Base-by-base conservation (phyloP, 2,329 filamentous ascomycete species). In the Westerdykella sp. region DNA sequence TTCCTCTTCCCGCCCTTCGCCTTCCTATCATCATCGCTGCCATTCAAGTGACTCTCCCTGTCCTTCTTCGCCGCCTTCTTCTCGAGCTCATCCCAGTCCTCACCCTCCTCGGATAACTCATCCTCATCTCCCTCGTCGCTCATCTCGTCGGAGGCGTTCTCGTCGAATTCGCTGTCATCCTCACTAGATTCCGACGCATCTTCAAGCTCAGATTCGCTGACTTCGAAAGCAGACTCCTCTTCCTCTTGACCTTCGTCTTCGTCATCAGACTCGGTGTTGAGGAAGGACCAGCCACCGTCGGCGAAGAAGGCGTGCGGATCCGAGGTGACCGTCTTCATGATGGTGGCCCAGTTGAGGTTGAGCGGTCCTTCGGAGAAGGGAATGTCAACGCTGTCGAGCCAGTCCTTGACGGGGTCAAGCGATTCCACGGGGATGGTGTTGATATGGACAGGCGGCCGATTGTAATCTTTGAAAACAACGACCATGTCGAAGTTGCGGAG, bases 401-500 rank as follows among this genome's bases (percentile, higher is more conserved):
- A 98, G 62, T 98, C 94, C 69, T 97, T 97, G 54, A 98, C 91
- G 42, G 87, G 84, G 55, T 98, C 93, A 3, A 98, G 77, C 2
- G 85, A 87, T 63, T 98, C 93, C 18, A 98, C 88, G 0, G 93
- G 94, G 50, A 98, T 97, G 6, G 93, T 98, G 71, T 98, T 98
- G 75, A 98, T 85, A 67, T 98, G 93, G 44, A 85, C 85, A 1
- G 91, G 91, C 2, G 87, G 70, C n/a, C 90, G 81, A 42, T 85
- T 81, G 69, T 95, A 97, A 71, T 98, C 93, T 62, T 97, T 97
- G 76, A 95, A 97, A 31, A 98, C 87, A 61, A 97, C 90, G 15
- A 98, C 93, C 68, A 98, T 82, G 69, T 98, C 93, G 67, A 98
- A 98, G 69, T 98, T 98, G 76, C 97, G 96, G 48, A 98, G 77